A percentile compares a stretch with the other conserved stretches of the same genome.
Evolutionary conservation across 2,329 filamentous ascomycete species (phyloP).

Genomic region (Penicillium sumatraense): DNA sequence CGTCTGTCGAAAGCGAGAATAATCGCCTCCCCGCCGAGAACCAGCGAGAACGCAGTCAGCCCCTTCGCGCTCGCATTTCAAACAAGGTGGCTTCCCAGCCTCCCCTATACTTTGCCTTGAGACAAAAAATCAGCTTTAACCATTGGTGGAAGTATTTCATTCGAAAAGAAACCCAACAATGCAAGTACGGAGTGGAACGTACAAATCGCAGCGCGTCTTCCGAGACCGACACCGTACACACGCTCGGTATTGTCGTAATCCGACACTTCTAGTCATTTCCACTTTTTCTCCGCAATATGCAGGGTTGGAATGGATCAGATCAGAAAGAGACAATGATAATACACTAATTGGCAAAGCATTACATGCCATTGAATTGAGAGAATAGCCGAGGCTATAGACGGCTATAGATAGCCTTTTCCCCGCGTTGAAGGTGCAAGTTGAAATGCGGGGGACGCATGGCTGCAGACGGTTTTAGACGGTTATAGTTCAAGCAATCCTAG

Average conservation of each 20-base stretch:
- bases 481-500: neutral
- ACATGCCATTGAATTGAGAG: neutral
- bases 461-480: constrained; percentile 2
- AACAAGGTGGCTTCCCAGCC: constrained; percentile 3
- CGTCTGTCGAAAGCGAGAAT: constrained; percentile 1
- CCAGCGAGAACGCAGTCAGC: constrained; percentile 4
- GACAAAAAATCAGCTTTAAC: neutral
- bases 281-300: neutral
- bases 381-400: constrained; percentile 1
- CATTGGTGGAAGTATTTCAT: neutral
- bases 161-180: neutral
- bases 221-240: constrained; percentile 8
- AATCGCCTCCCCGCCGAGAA: constrained; percentile 8
- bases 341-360: neutral
- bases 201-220: constrained; percentile 10
- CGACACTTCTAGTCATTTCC: constrained; percentile 4
- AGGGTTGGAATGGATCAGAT: neutral
- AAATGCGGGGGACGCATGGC: neutral
- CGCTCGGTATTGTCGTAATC: constrained; percentile 4
- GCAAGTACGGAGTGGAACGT: neutral
- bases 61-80: constrained; percentile 4
- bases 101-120: constrained; percentile 3
- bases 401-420: constrained; percentile 4
- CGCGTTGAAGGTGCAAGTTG: neutral
- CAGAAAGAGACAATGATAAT: neutral